A percentile compares a stretch with the other conserved stretches of the same genome.
phyloP scores from a whole-genome alignment of 257 asterid species.

The Schizonepeta tenuifolia region DNA sequence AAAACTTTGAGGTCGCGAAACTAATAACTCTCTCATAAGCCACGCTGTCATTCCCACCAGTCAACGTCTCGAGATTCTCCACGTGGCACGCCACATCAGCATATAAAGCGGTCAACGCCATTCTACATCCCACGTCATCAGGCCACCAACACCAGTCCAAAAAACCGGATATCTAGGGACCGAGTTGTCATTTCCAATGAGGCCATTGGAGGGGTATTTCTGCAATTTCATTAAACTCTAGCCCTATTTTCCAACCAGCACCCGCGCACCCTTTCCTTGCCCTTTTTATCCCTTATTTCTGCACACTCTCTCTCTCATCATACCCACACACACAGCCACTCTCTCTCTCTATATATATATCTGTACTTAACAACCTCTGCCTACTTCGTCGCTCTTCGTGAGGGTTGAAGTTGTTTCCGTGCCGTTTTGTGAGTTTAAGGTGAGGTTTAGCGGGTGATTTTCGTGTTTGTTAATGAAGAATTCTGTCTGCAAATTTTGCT shows the following conservation, averaged over 20 bases:
- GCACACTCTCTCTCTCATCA: conserved; percentile 21
- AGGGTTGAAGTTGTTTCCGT: conserved; percentile 3
- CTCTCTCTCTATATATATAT: conserved; percentile 24
- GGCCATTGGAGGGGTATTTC: conserved; percentile 30
- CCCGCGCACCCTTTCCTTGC: neutral
- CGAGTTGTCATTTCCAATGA: conserved; percentile 40
- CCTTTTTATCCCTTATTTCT: conserved; percentile 26
- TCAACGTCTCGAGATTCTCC: conserved; percentile 40
- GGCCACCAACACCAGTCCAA: conserved; percentile 30
- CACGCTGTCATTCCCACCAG: conserved; percentile 45
- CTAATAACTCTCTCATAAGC: conserved; percentile 20
- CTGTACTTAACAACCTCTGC: conserved; percentile 19
- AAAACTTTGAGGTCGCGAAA: neutral
- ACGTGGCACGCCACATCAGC: conserved; percentile 30
- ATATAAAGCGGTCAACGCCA: conserved; percentile 33
- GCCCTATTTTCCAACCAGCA: conserved; percentile 13
- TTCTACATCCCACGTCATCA: conserved; percentile 28
- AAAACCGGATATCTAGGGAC: conserved; percentile 42
- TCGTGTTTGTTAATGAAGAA: conserved; percentile 21
- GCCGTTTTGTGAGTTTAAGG: conserved; percentile 15
- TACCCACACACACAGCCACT: conserved; percentile 2
- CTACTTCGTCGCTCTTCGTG: neutral
- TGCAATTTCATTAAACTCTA: conserved; percentile 6
- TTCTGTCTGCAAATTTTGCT: conserved; percentile 8
- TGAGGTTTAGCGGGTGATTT: neutral